These are phyloP conservation scores for Tulasnella sp. DNA, from an alignment of 768 basidiomycete genomes.

Conservation along the genomic window DNA sequence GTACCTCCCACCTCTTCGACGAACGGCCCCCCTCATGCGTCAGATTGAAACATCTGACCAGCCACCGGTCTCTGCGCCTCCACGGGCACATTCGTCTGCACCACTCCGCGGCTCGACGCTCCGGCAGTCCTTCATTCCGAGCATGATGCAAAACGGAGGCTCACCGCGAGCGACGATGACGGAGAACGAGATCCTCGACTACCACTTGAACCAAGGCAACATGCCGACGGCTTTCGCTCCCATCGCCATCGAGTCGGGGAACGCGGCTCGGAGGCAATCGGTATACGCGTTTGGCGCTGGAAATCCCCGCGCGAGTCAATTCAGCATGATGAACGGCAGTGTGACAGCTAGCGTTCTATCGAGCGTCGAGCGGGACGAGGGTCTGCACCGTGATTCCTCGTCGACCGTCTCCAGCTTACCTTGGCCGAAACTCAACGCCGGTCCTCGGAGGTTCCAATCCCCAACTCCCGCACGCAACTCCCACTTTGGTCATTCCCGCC, in stretches of 20 bases:
- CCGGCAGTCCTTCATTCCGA: background rate
- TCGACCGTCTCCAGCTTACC: background rate
- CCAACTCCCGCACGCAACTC: background rate
- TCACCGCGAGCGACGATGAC: background rate
- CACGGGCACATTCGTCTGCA: background rate
- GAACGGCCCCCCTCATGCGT: background rate
- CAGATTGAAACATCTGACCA: background rate
- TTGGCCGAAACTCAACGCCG: background rate
- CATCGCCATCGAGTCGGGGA: background rate
- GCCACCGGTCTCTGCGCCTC: background rate
- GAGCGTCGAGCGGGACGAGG: background rate
- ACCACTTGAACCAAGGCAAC: conserved; percentile 4
- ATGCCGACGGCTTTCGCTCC: conserved; percentile 9
- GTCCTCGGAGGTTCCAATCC: background rate
- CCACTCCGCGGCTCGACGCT: background rate
- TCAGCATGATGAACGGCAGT: conserved; percentile 1
- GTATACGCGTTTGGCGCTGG: background rate
- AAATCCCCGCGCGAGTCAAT: background rate
- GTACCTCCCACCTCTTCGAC: background rate
- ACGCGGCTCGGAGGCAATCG: background rate
- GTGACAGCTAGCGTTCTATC: background rate
- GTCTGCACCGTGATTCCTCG: background rate
- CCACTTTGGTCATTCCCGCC: background rate
- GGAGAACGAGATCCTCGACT: conserved; percentile 8
- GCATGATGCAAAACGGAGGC: background rate